phyloP scores from a whole-genome alignment of 1,139 yeast species.

The Taphrina deformans region DNA sequence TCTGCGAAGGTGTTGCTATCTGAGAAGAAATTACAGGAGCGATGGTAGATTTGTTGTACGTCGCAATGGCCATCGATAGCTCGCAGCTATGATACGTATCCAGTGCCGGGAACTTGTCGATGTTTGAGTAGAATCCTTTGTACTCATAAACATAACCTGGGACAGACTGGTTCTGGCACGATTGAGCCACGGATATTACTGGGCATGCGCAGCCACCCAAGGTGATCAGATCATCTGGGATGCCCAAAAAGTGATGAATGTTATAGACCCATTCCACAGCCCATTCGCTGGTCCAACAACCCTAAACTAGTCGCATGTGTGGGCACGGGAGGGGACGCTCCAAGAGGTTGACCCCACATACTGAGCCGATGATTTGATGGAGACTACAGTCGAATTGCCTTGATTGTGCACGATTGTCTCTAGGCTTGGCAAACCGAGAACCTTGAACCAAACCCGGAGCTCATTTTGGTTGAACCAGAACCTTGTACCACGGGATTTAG shows the following conservation, averaged over 20 bases:
- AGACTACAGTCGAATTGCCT: neutral
- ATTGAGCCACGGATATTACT: neutral
- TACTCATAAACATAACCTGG: neutral
- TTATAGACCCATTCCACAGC: conserved; percentile 47
- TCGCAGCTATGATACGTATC: neutral
- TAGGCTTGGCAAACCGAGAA: too few species aligned
- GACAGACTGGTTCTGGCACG: neutral
- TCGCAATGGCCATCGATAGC: conserved; percentile 2
- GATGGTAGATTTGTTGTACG: neutral
- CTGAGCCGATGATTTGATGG: neutral
- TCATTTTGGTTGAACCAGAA: too few species aligned
- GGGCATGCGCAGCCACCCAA: neutral
- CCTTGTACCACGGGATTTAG: too few species aligned
- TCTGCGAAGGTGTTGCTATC: neutral
- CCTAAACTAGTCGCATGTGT: conserved; percentile 44
- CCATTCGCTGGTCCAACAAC: conserved; percentile 44
- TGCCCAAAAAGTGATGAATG: conserved; percentile 41
- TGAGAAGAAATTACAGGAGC: neutral
- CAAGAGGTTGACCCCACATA: neutral
- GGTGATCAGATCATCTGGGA: neutral
- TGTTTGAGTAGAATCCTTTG: neutral
- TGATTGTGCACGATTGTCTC: neutral
- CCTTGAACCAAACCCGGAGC: neutral
- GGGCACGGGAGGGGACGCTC: conserved; percentile 20
- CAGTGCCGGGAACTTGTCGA: neutral